These are phyloP conservation scores for Strigomonas culicis DNA, from an alignment of 208 protist species.

Conservation along the genomic window DNA sequence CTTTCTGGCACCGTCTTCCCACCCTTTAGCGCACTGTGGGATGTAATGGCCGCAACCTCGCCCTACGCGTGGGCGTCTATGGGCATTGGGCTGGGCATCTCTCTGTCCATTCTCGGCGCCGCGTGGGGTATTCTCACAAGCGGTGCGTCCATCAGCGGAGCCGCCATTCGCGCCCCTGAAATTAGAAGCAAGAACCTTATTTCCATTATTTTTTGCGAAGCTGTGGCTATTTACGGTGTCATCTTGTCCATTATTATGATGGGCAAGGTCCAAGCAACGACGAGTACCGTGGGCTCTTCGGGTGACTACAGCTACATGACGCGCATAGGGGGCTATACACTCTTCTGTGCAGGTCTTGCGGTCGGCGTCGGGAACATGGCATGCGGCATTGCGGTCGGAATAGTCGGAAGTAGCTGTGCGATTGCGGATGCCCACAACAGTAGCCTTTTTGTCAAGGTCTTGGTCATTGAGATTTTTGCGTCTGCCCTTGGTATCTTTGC, in stretches of 20 bases:
- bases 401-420: conserved; percentile 95
- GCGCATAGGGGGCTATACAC: conserved; percentile 78
- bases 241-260: conserved; percentile 99
- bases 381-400: conserved; percentile 94
- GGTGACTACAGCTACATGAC: conserved; percentile 51
- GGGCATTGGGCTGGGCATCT: conserved; percentile 76
- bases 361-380: conserved; percentile 95
- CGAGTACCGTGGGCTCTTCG: conserved; percentile 27
- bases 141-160: conserved; percentile 83
- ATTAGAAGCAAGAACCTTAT: conserved; percentile 94
- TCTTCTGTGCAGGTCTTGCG: conserved; percentile 94
- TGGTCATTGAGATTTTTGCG: conserved; percentile 98
- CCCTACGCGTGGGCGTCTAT: conserved; percentile 79
- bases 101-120: conserved; percentile 83
- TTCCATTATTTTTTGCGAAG: conserved; percentile 99
- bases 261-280: conserved; percentile 82
- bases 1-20: conserved; percentile 80
- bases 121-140: conserved; percentile 89
- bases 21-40: conserved; percentile 77
- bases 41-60: conserved; percentile 53
- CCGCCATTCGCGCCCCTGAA: conserved; percentile 79
- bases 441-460: conserved; percentile 96
- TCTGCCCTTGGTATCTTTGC: conserved; percentile 96
- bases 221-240: conserved; percentile 99
- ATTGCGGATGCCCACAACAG: conserved; percentile 95